Base-by-base conservation (phyloP, 331 rosid species). In the Pyracantha coccinea region DNA sequence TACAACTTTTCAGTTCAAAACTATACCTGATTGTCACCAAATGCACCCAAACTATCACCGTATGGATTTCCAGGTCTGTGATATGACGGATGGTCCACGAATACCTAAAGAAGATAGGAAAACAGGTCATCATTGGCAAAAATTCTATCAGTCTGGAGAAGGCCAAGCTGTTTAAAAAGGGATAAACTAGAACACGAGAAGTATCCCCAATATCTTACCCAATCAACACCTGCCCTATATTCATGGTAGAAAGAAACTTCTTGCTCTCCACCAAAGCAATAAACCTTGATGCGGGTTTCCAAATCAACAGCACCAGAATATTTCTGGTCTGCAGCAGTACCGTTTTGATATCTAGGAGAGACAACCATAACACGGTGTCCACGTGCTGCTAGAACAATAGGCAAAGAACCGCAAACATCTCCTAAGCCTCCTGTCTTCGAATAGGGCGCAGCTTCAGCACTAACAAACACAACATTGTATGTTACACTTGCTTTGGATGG, bases 351-450 rank as follows among this genome's bases (percentile, higher is more conserved):
- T 75, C 90, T 87, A 3, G 98, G 98, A 21, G 95, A 88, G 78
- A 92, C 77, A 75, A 92, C 98, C 98, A 92, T 92, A 27, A 90
- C 98, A 52, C 95, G 92, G 76, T 92, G 98, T 16, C 96, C 98
- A 0, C 96, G 91, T 53, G 74, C 82, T 12, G 93, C 98, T 13
- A 92, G 83, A 29, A 92, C 92, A 68, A 87, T 77, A 14, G 98
- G 96, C 85, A 92, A 81, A 73, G 98, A 90, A 60, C 98, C 98
- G 84, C 96, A 92, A 70, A 92, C 98, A 92, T 92, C 98, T 52
- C 87, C 98, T 69, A 92, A 86, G 17, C 98, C 98, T 66, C 96
- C 98, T 0, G 98, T 90, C 85, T 92, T 92, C 3, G 96, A 92
- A 86, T 88, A 92, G 7, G 98, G 98, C 6, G 92, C 86, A 68